Conservation (phyloP, 1,284 basidiomycete genomes). For the Naganishia sp. region DNA sequence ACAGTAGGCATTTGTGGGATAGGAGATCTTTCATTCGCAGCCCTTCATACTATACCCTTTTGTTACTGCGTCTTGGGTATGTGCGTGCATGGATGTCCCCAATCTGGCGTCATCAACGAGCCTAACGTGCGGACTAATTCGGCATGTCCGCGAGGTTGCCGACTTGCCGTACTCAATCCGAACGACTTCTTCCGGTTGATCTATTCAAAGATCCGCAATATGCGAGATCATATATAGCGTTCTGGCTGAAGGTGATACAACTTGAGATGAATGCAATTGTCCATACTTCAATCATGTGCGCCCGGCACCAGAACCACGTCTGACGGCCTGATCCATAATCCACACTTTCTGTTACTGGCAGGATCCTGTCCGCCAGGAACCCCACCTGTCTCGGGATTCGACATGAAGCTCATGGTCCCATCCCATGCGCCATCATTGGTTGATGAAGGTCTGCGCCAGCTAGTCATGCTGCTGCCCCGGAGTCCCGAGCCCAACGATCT, state of each 20-base stretch:
- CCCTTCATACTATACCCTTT: too few relatives aligned
- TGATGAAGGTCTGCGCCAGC: not conserved
- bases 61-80: too few relatives aligned
- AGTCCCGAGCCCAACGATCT: not conserved
- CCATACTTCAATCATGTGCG: conserved; percentile 1
- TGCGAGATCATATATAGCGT: not conserved
- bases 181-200: too few relatives aligned
- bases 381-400: conserved; percentile 4
- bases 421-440: not conserved
- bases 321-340: conserved; percentile 18
- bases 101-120: conserved; percentile 13
- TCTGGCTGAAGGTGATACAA: conserved; percentile 1
- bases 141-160: not conserved
- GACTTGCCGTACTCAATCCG: not conserved
- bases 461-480: conserved; percentile 1
- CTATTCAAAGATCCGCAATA: too few relatives aligned
- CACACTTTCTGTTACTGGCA: conserved; percentile 5
- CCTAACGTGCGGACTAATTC: not conserved
- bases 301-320: conserved; percentile 22
- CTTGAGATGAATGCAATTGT: not conserved
- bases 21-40: too few relatives aligned
- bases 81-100: not conserved
- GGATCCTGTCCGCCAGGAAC: not conserved
- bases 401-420: conserved; percentile 4
- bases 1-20: not conserved